Percentiles rank a stretch among this genome's conserved stretches.
phyloP scores from a whole-genome alignment of 2,329 filamentous ascomycete genomes.

The Xylaria sp. region DNA sequence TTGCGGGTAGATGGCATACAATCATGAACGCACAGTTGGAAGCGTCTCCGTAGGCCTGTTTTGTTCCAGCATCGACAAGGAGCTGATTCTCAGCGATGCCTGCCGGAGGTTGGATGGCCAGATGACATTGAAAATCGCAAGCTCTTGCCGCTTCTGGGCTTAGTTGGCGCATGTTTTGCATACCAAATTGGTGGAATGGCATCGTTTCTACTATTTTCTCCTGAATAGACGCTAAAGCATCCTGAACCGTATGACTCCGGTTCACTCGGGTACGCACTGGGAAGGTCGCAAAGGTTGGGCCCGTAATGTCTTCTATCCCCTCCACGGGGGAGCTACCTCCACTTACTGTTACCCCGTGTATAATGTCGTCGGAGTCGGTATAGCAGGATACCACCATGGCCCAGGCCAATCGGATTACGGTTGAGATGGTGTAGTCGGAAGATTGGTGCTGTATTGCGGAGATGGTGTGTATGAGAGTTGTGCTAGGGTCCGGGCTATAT shows the following conservation, averaged over 20 bases:
- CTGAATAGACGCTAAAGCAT: constrained; percentile 1
- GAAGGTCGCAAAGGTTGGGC: constrained; percentile 18
- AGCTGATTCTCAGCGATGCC: background rate
- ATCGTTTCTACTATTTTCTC: background rate
- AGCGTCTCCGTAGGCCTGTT: background rate
- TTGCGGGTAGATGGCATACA: constrained; percentile 6
- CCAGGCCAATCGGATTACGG: constrained; percentile 5
- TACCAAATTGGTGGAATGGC: constrained; percentile 15
- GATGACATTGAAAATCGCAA: constrained; percentile 15
- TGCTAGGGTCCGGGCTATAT: constrained; percentile 8
- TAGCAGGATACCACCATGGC: constrained; percentile 10
- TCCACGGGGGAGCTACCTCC: background rate
- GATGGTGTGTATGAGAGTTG: background rate
- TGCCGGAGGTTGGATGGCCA: constrained; percentile 6
- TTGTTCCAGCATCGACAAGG: background rate
- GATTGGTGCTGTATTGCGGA: background rate
- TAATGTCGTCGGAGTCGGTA: constrained; percentile 6
- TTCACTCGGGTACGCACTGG: background rate
- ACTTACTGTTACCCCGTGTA: constrained; percentile 6
- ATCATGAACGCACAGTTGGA: constrained; percentile 6
- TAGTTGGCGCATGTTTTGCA: constrained; percentile 16
- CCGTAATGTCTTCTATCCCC: constrained; percentile 7
- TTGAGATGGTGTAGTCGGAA: constrained; percentile 1
- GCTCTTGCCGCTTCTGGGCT: constrained; percentile 4
- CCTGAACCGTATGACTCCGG: background rate